Conservation (phyloP, 2,329 filamentous ascomycete genomes). For the Fusarium goolgardi region DNA sequence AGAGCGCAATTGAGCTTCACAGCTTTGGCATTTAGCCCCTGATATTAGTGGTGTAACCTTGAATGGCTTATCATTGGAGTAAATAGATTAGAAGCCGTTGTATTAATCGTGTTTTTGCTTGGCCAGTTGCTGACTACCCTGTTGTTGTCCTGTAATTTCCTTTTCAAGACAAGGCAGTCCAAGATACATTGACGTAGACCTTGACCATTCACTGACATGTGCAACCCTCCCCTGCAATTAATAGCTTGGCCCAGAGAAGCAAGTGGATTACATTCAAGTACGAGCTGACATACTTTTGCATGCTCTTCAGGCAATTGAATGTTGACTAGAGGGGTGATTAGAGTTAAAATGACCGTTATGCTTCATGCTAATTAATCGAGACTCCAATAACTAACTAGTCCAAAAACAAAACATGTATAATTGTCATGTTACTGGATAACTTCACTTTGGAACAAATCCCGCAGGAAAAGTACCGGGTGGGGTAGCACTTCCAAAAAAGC, state of each 20-base stretch:
- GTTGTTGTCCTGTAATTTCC: background rate
- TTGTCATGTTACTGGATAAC: background rate
- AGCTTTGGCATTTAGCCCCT: background rate
- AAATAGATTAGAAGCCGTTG: background rate
- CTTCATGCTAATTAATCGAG: background rate
- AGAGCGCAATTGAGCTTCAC: background rate
- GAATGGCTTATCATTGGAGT: background rate
- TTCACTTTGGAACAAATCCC: conserved; percentile 6
- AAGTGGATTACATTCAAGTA: conserved; percentile 21
- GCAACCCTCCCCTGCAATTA: conserved; percentile 14
- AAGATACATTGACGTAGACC: conserved; percentile 12
- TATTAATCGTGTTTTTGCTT: background rate
- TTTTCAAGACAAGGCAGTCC: conserved; percentile 3
- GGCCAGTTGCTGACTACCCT: conserved; percentile 1
- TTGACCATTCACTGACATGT: conserved; percentile 15
- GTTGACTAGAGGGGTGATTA: conserved; percentile 4
- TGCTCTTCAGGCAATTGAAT: background rate
- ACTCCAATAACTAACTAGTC: background rate
- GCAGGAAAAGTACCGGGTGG: conserved; percentile 13
- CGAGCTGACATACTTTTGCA: background rate
- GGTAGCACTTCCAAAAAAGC: conserved; percentile 21
- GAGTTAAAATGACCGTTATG: conserved; percentile 2
- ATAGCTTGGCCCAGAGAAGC: conserved; percentile 9
- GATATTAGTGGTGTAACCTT: conserved; percentile 3
- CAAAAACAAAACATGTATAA: background rate